Conservation (phyloP, 257 asterid species). For the Voacanga thouarsii region DNA sequence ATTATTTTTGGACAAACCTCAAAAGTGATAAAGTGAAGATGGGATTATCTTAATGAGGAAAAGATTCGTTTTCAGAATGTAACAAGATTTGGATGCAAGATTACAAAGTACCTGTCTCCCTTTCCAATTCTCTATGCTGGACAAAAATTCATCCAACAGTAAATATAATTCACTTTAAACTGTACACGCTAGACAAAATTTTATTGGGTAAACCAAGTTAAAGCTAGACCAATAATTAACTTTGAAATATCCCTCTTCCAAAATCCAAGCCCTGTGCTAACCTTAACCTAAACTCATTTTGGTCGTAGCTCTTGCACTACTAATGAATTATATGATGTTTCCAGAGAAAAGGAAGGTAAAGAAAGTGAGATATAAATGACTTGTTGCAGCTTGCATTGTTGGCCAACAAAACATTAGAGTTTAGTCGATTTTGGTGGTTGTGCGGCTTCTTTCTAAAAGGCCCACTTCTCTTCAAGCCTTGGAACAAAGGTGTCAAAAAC, state of each 20-base stretch:
- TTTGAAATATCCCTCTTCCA: no score
- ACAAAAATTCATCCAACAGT: no score
- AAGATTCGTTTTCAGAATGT: background rate
- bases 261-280: no score
- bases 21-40: background rate
- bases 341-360: no score
- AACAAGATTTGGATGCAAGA: no score
- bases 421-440: conserved; percentile 8
- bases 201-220: no score
- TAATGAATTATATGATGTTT: background rate
- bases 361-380: background rate
- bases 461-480: conserved; percentile 12
- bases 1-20: background rate
- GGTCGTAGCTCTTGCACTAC: no score
- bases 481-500: background rate
- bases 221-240: no score
- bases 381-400: background rate
- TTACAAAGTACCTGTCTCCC: no score
- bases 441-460: background rate
- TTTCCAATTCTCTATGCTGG: no score
- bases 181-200: no score
- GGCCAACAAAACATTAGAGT: background rate
- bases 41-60: background rate
- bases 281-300: background rate
- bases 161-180: no score